These are phyloP conservation scores for Sanghuangporus sanghuang DNA, from an alignment of 1,284 basidiomycete species.

Conservation along the genomic window DNA sequence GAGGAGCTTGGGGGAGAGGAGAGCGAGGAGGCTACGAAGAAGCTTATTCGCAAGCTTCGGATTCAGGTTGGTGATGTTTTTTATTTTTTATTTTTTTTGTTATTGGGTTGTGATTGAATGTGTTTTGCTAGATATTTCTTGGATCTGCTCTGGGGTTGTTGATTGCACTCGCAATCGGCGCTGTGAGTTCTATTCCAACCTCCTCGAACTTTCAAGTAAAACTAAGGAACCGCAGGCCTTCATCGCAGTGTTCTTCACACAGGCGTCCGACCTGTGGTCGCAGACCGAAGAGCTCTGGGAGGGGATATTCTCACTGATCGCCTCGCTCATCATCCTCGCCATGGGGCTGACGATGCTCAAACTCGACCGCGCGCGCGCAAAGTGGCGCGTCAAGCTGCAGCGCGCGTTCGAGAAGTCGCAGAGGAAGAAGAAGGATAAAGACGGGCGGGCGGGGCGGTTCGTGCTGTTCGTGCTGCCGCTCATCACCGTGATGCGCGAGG, in stretches of 20 bases:
- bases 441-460: conserved; percentile 65
- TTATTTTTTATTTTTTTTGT: background rate
- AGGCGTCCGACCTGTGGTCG: conserved; percentile 65
- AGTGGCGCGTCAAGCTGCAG: conserved; percentile 87
- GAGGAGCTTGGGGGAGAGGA: conserved; percentile 24
- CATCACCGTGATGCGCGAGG: conserved; percentile 89
- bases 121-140: conserved; percentile 58
- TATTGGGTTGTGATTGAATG: background rate
- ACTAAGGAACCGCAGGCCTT: conserved; percentile 38
- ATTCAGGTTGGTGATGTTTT: conserved; percentile 43
- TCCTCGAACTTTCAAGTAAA: background rate
- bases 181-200: conserved; percentile 20
- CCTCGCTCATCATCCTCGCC: conserved; percentile 75
- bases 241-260: conserved; percentile 78
- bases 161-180: conserved; percentile 65
- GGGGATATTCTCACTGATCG: conserved; percentile 75
- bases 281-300: conserved; percentile 77
- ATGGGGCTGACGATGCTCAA: conserved; percentile 79
- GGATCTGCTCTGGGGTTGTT: conserved; percentile 76
- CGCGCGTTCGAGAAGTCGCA: conserved; percentile 62
- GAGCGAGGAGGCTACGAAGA: conserved; percentile 22
- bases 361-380: conserved; percentile 73
- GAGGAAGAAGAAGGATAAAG: conserved; percentile 26
- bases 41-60: conserved; percentile 56
- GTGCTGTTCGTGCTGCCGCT: conserved; percentile 83